Conservation (phyloP, 2,329 filamentous ascomycete species). For the Zopfia rhizophila region DNA sequence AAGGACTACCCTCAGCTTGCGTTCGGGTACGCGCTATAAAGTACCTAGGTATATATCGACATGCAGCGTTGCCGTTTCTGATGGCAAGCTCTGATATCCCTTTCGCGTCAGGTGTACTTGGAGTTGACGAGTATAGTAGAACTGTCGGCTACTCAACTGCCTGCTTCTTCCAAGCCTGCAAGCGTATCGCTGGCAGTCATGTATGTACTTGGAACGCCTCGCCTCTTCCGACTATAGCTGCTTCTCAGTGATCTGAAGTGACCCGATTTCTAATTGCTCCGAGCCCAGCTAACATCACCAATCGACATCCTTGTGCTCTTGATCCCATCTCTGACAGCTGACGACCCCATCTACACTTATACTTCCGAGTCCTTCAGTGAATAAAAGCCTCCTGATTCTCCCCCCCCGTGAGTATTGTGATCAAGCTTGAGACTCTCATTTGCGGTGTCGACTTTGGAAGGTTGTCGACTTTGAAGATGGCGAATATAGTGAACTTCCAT, state of each 20-base stretch:
- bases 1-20: conserved; percentile 59
- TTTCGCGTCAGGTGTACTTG: conserved; percentile 44
- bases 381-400: no score
- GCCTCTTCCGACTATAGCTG: conserved; percentile 30
- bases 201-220: conserved; percentile 34
- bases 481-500: no score
- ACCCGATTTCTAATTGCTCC: neutral
- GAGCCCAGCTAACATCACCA: no score
- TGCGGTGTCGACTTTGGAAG: no score
- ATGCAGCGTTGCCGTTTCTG: conserved; percentile 69
- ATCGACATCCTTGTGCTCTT: no score
- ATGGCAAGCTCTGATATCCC: conserved; percentile 46
- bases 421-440: no score
- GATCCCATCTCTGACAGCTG: no score
- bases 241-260: neutral
- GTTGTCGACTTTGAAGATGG: no score
- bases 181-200: conserved; percentile 34
- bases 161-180: conserved; percentile 37
- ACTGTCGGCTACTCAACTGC: conserved; percentile 43
- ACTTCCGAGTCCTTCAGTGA: no score
- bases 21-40: conserved; percentile 70
- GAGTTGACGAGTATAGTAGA: conserved; percentile 43
- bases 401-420: no score
- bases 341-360: no score
- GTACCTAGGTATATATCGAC: conserved; percentile 69